Percentiles rank a stretch among this genome's conserved stretches.
Evolutionary conservation across 176 grass and related monocot species (phyloP).

Genomic region (Carex littledalei): DNA sequence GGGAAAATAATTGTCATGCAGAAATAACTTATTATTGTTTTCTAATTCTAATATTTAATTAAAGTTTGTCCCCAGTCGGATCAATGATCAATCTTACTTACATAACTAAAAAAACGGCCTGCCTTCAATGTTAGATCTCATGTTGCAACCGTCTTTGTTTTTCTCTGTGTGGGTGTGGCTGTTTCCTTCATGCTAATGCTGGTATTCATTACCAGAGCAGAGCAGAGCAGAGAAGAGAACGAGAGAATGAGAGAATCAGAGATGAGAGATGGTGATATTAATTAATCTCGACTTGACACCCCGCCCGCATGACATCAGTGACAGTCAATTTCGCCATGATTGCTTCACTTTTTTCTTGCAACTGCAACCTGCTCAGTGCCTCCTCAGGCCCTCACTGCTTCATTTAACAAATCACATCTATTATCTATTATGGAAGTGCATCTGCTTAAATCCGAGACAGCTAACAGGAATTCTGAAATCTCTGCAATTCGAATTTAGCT

Average conservation of each 20-base stretch:
- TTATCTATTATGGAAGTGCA: too few relatives aligned
- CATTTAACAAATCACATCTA: not conserved
- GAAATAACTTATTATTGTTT: not conserved
- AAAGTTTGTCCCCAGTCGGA: too few relatives aligned
- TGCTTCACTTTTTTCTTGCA: not conserved
- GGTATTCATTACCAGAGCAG: not conserved
- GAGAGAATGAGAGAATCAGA: too few relatives aligned
- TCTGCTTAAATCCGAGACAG: too few relatives aligned
- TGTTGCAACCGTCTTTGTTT: not conserved
- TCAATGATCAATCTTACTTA: not conserved
- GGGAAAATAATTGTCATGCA: not conserved
- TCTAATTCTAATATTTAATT: not conserved
- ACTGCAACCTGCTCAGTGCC: not conserved
- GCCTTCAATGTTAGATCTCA: not conserved
- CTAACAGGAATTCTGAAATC: too few relatives aligned
- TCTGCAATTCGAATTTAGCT: too few relatives aligned
- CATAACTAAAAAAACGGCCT: constrained; percentile 16
- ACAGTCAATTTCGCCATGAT: not conserved
- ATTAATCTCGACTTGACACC: not conserved
- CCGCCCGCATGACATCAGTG: not conserved
- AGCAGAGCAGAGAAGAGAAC: too few relatives aligned
- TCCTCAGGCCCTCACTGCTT: not conserved
- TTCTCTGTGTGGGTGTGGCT: not conserved
- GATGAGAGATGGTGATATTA: not conserved
- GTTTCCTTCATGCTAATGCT: not conserved